Base-by-base conservation (phyloP, 2,329 filamentous ascomycete genomes). In the Magnaporthiopsis rhizophila region DNA sequence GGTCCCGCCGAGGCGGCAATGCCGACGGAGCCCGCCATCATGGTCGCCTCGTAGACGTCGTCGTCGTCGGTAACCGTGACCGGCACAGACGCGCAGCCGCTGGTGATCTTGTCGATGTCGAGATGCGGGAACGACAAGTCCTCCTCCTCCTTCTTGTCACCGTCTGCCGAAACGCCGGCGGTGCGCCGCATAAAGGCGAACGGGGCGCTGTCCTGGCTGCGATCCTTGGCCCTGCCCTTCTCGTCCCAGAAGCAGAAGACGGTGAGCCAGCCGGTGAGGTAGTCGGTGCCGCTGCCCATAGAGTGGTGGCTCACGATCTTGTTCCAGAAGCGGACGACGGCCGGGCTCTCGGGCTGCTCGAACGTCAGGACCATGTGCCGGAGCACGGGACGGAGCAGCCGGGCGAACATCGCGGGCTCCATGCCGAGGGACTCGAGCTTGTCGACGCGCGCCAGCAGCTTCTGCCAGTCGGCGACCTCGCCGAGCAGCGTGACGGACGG, bases 401-500 rank as follows among this genome's bases (percentile, higher is more conserved):
- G 18, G 8, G 26, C 26, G 57, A 28, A 32, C 57, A 4, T 6
- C 13, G 21, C 8, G 12, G 57, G 30, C 26, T 28, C 57, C 8
- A 8, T 8, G 21, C 57, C 57, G n/a, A 28, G 26, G 26, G 12
- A 9, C 24, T 28, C 57, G 12, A 45, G 28, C 50, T 60, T 57
- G 18, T 65, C 67, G 58, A 67, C 64, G 21, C 69, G 66, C 26
- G 64, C 36, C 13, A 64, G 50, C 5, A 72, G 66, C 28, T 64
- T 53, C 4, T 72, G 68, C 76, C 80, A 86, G 69, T 86, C 82
- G 1, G 65, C 64, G 24, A 15, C 69, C 56, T 80, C 74, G 2
- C 83, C 83, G 0, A 81, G 74, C 1, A 86, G 71, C 0, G 82
- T 85, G 0, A 85, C 80, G 0, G 76, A 78, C 0, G 83, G 83